Evolutionary conservation across 1,139 yeast genomes (phyloP), one percentile per base, ranked within the genome.

Genomic region (Hyphopichia wangnamkhiaoensis): DNA sequence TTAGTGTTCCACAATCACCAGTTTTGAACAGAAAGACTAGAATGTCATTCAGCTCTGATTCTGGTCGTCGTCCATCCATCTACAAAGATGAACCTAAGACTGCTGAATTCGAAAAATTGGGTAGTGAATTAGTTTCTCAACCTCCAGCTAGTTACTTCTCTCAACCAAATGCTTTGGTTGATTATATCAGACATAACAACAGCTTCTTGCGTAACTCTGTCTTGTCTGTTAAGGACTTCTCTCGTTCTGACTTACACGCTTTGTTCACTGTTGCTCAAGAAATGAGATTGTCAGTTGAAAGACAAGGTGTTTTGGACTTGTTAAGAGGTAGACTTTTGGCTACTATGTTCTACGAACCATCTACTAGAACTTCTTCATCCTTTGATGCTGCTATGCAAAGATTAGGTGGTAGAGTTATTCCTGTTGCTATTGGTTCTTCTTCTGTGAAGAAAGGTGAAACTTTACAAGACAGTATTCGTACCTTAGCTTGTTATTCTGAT

Each of bases 341-440:
- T 37, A 93, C 98, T 18, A 84, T 94, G 76, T 94, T 94, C 74
- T 94, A 90, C 65, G 99, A 94, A 72, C 98, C 99, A 54, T 89
- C 97, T 9, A 94, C 99, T 34, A 81, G 99, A 68, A 94, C 99
- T 24, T 80, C 95, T 14, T 82, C 97, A 18, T 91, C 98, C 2
- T 94, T 94, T 63, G 96, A 94, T 65, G 96, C 97, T 54, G 99
- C 99, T 46, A 94, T 94, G 98, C 98, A 94, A 76, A 86, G 99
- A 73, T 78, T 94, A 56, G 99, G 99, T 64, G 99, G 99, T 61
- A 83, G 96, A 65, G 96, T 91, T 51, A 87, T 94, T 52, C 80
- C 95, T 39, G 85, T 94, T 49, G 76, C 88, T 49, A 86, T 94
- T 44, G 80, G 79, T 45, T 76, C 93, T 33, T 90, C 98, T 16